Percentiles rank a stretch among this genome's conserved stretches.
phyloP scores from a whole-genome alignment of 108 stramenopile genomes.

The Nitzschia inconspicua region DNA sequence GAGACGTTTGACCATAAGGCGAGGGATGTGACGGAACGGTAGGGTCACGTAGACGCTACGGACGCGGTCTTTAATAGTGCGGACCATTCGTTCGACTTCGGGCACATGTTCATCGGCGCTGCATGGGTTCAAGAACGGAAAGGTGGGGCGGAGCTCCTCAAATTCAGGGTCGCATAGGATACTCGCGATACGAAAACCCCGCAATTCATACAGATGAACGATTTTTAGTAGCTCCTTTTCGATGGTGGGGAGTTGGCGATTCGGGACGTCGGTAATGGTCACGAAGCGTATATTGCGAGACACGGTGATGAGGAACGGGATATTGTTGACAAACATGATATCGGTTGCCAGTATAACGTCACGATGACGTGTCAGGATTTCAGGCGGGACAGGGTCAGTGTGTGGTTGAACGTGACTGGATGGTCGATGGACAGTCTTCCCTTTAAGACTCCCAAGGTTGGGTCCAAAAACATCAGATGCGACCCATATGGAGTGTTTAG shows the following conservation, averaged over 20 bases:
- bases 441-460: slow-evolving; percentile 18
- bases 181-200: slow-evolving; percentile 21
- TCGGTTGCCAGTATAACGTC: slow-evolving; percentile 29
- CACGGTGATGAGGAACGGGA: slow-evolving; percentile 37
- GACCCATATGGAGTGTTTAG: background rate
- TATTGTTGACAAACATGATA: slow-evolving; percentile 29
- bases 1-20: slow-evolving; percentile 20
- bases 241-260: background rate
- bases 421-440: slow-evolving; percentile 2
- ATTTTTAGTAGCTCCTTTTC: background rate
- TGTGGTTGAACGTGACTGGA: background rate
- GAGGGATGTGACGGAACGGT: slow-evolving; percentile 18
- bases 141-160: too few species aligned
- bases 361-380: slow-evolving; percentile 10
- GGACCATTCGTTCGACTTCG: slow-evolving; percentile 24
- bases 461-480: slow-evolving; percentile 19
- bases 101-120: slow-evolving; percentile 24
- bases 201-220: background rate
- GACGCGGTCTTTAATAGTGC: slow-evolving; percentile 30
- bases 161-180: slow-evolving; percentile 32
- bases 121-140: too few species aligned
- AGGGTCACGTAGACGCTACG: slow-evolving; percentile 13
- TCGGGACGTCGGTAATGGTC: slow-evolving; percentile 4
- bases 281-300: slow-evolving; percentile 26
- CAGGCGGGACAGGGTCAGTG: too few species aligned